Evolutionary conservation across 768 basidiomycete species (phyloP), one percentile per base, ranked within the genome.

Genomic region (Ramaria sp.): DNA sequence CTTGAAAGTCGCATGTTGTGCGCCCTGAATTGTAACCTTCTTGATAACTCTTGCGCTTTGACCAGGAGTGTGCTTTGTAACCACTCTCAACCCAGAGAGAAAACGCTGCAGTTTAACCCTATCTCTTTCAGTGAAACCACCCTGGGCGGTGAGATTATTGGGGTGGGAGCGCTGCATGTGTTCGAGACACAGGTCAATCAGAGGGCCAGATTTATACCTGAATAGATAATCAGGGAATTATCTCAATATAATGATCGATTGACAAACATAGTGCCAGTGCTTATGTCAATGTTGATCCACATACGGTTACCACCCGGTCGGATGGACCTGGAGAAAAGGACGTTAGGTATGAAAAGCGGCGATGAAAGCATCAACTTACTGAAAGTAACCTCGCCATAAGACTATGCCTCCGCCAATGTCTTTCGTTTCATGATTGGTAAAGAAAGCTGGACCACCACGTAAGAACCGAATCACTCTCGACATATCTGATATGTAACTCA

Each of bases 371-470:
- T 2, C 8, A 3, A 56, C 64, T 18, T 54, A 66, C 63, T 89
- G 88, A 67, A 90, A 89, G 53, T 85, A 88, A 0, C 88, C 88
- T 3, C 87, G 74, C 85, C 85, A 86, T 0, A 88, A 72, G 13
- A 79, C 74, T 3, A 90, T 71, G 0, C 88, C 87, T 0, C 65
- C 62, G 0, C 85, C 83, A 24, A 88, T 78, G 27, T 66, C 61
- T 44, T 70, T 74, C 8, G 68, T 73, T 50, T 79, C 84, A 1
- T 67, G 63, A 22, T 76, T 66, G 0, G 82, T 83, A 64, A 82
- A 90, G 67, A 90, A 88, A 0, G 84, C 53, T 55, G 9, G 16
- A 22, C 25, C 15, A 16, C 3, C 2, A 32, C 6, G 28, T 50
- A 16, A 50, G 34, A 22, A 20, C 4, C 5, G 47, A 25, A 12